Base-by-base conservation (phyloP, 225 moss, liverwort and hornwort species). In the Takakia lepidozioides region DNA sequence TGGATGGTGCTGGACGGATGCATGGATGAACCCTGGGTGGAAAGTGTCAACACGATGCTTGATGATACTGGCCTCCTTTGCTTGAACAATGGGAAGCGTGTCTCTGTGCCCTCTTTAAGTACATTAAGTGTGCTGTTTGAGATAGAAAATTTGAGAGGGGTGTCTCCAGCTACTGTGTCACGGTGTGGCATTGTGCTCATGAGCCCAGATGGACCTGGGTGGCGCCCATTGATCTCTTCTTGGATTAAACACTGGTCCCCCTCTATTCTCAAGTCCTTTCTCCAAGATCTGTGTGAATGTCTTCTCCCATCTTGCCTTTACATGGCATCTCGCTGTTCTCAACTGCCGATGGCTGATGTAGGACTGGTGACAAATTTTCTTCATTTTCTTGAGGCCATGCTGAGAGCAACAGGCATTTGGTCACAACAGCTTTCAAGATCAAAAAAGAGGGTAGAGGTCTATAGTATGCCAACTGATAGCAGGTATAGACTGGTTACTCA, bases 151-250 rank as follows among this genome's bases (percentile, higher is more conserved):
- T 43, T 77, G 54, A 72, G 43, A 47, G 59, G 52, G 49, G 47
- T 68, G 22, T 77, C 71, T 48, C 76, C 71, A 14, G 60, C 71
- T 19, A 60, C 59, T 17, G 56, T 77, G 4, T 77, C 76, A 34
- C 58, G 67, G 19, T 77, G 76, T 68, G 76, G 76, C 28, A 68
- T 77, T 36, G 46, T 77, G 42, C 60, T 77, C 15, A 77, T 77
- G 76, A 63, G 64, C 44, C 46, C 67, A 22, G 59, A 55, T 50
- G 67, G 67, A 20, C 56, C 55, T n/a, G 51, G 52, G 11, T 77
- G 67, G 67, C 59, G 57, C 40, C 67, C 34, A 46, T 3, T 77
- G 18, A 43, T 64, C 14, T 52, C 36, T 1, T 56, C 76, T 24
- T 77, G 76, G 76, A 27, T 77, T 16, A 54, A 67, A 25, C 55